These are phyloP conservation scores for Agrocybe pediades DNA, from an alignment of 768 basidiomycete species.

Conservation along the genomic window DNA sequence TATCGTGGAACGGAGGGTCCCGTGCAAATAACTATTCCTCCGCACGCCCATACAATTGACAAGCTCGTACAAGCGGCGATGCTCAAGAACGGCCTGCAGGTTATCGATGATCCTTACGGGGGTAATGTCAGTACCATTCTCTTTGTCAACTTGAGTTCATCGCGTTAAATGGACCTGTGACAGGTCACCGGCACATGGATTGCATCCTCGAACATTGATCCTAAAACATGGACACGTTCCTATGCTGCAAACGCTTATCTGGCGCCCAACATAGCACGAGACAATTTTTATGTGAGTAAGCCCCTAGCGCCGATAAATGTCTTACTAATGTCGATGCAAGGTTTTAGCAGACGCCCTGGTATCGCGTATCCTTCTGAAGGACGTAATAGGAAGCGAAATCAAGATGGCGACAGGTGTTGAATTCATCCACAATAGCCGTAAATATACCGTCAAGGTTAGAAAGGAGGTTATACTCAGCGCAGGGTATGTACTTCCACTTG, in stretches of 20 bases:
- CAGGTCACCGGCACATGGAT: conserved; percentile 1
- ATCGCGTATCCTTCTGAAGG: neutral
- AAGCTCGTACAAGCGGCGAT: conserved; percentile 23
- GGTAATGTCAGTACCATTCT: conserved; percentile 23
- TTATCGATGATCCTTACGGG: conserved; percentile 29
- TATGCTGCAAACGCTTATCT: conserved; percentile 11
- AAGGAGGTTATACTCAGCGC: conserved; percentile 4
- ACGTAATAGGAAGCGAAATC: neutral
- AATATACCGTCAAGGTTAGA: neutral
- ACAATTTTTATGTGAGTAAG: neutral
- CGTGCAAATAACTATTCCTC: conserved; percentile 29
- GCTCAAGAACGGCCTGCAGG: conserved; percentile 23
- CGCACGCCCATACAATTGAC: conserved; percentile 27
- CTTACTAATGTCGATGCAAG: neutral
- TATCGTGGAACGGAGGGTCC: conserved; percentile 28
- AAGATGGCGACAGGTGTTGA: neutral
- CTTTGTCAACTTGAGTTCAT: neutral
- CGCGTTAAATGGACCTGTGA: too few relatives aligned
- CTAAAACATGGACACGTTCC: conserved; percentile 8
- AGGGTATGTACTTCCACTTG: neutral
- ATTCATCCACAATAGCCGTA: neutral
- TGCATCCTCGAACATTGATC: conserved; percentile 1
- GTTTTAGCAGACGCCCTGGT: conserved; percentile 3
- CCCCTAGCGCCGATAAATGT: neutral
- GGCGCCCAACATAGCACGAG: neutral